Evolutionary conservation across 805 yeast species (phyloP).

Genomic region (Hagleromyces aurorensis): DNA sequence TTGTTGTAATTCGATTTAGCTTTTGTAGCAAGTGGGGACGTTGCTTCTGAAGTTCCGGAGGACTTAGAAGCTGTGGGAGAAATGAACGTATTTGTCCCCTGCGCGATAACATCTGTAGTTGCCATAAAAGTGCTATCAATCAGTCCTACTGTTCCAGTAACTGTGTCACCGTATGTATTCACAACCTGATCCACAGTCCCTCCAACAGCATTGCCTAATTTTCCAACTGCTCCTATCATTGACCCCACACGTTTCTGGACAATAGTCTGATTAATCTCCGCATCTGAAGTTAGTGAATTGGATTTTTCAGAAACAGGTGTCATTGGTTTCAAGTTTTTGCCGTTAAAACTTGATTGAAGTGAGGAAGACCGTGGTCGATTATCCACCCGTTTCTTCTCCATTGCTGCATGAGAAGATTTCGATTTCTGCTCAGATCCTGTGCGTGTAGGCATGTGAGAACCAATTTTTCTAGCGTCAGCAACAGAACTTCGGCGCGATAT

Average conservation of each 20-base stretch:
- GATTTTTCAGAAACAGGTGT: constrained; percentile 8
- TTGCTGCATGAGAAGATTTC: constrained; percentile 2
- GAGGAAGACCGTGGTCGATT: constrained; percentile 30
- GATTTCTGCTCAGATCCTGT: constrained; percentile 6
- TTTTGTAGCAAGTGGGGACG: too few relatives aligned
- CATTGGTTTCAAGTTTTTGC: constrained; percentile 3
- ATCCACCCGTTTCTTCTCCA: constrained; percentile 5
- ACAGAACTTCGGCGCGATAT: constrained; percentile 15
- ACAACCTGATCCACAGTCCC: too few relatives aligned
- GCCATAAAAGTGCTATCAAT: too few relatives aligned
- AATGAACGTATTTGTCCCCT: too few relatives aligned
- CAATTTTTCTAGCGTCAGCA: constrained; percentile 7
- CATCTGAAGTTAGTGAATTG: constrained; percentile 27
- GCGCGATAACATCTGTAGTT: too few relatives aligned
- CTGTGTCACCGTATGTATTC: too few relatives aligned
- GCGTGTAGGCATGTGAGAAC: constrained; percentile 3
- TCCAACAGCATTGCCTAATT: too few relatives aligned
- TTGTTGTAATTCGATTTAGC: too few relatives aligned
- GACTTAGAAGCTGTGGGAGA: too few relatives aligned
- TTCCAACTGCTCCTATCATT: too few relatives aligned
- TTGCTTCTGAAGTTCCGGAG: too few relatives aligned
- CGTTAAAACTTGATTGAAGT: constrained; percentile 22
- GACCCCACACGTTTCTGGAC: constrained; percentile 20
- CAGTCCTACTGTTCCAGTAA: too few relatives aligned
- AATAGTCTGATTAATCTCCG: constrained; percentile 21